Conservation (phyloP, 805 yeast genomes). For the Blastobotrys attinorum region DNA sequence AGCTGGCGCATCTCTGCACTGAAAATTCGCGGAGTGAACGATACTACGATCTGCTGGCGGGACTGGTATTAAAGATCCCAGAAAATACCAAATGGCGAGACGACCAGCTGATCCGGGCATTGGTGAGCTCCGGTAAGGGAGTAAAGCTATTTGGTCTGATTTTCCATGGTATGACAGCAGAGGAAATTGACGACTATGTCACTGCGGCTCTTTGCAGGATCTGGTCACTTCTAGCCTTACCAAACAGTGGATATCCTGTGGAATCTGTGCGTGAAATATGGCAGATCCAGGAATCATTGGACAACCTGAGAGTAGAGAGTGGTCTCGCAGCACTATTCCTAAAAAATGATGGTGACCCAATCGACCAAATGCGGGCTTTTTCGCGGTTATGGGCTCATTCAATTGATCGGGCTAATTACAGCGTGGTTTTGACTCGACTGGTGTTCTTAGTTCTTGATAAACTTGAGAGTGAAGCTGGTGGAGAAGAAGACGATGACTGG, state of each 20-base stretch:
- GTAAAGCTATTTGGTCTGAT: constrained; percentile 1
- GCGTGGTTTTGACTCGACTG: constrained; percentile 14
- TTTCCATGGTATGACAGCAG: not conserved
- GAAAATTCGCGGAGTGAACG: not conserved
- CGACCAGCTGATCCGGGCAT: constrained; percentile 26
- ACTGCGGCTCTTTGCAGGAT: not conserved
- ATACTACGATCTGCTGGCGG: constrained; percentile 10
- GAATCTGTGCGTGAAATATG: constrained; percentile 63
- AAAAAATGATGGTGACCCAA: constrained; percentile 23
- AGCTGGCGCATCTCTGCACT: constrained; percentile 3
- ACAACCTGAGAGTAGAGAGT: constrained; percentile 59
- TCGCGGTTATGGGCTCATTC: constrained; percentile 72
- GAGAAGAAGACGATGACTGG: constrained; percentile 2
- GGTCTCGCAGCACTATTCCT: constrained; percentile 50
- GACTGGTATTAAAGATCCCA: constrained; percentile 41
- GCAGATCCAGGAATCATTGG: constrained; percentile 44
- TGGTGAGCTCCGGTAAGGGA: constrained; percentile 12
- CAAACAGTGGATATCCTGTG: constrained; percentile 47
- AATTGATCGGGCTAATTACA: constrained; percentile 38
- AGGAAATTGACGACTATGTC: constrained; percentile 34
- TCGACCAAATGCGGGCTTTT: constrained; percentile 44
- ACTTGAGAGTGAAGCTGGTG: not conserved
- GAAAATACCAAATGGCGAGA: constrained; percentile 30
- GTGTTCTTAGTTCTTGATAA: constrained; percentile 3
- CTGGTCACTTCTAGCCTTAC: not conserved